Evolutionary conservation across 192 early-diverging fungal species (phyloP).

Genomic region (Diversispora epigaea): DNA sequence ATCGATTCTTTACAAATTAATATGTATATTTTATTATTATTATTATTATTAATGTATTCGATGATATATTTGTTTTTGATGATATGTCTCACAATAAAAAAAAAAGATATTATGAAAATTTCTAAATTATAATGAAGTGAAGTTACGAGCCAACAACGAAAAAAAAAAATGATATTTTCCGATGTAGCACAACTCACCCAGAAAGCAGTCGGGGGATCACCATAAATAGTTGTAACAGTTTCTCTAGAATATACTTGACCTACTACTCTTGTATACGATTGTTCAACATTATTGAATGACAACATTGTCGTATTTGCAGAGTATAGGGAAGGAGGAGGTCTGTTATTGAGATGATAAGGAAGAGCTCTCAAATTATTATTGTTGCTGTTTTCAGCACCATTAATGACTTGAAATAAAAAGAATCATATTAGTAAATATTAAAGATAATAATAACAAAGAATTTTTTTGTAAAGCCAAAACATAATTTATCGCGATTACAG

Average conservation of each 20-base stretch:
- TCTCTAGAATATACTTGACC: constrained; percentile 15
- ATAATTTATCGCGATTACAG: too few species aligned
- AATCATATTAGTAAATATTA: not conserved
- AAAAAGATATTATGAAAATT: not conserved
- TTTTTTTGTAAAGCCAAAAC: not conserved
- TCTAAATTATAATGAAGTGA: not conserved
- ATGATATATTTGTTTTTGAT: too few species aligned
- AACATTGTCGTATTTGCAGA: not conserved
- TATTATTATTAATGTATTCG: too few species aligned
- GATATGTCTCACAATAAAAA: not conserved
- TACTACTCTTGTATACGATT: constrained; percentile 16
- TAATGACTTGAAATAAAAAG: not conserved
- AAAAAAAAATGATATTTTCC: not conserved
- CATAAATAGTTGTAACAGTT: constrained; percentile 26
- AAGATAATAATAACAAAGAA: not conserved
- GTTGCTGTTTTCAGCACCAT: not conserved
- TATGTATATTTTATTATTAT: not conserved
- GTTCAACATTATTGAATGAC: constrained; percentile 7
- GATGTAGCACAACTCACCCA: constrained; percentile 26
- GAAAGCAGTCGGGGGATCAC: constrained; percentile 9
- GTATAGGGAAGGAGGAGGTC: not conserved
- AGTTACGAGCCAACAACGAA: not conserved
- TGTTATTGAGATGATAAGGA: not conserved
- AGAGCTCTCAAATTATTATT: not conserved
- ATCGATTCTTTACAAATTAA: constrained; percentile 10